Conservation (phyloP, 1,139 yeast genomes). For the Candida pseudocylindracea region DNA sequence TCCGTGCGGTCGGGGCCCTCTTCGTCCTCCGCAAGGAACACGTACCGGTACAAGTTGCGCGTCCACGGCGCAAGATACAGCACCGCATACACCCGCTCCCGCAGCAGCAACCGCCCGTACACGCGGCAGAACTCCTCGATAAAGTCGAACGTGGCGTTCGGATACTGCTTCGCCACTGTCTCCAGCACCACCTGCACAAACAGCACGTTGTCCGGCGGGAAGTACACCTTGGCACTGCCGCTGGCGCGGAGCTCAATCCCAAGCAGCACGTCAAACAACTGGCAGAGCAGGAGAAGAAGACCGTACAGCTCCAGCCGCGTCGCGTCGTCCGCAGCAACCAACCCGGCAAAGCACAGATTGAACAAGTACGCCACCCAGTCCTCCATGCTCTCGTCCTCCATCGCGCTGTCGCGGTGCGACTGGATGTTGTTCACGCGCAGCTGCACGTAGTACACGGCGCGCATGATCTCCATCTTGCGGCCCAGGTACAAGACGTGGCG, state of each 20-base stretch:
- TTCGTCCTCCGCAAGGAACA: slow-evolving; percentile 26
- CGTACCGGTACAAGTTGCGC: slow-evolving; percentile 32
- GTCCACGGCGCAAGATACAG: slow-evolving; percentile 44
- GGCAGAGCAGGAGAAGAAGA: too few relatives aligned
- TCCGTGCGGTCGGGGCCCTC: too few relatives aligned
- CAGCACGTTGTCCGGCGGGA: too few relatives aligned
- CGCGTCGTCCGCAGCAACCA: slow-evolving; percentile 33
- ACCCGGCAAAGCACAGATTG: slow-evolving; percentile 45
- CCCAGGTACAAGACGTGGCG: slow-evolving; percentile 31
- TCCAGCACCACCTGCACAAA: too few relatives aligned
- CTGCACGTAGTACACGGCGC: slow-evolving; percentile 38
- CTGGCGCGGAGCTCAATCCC: too few relatives aligned
- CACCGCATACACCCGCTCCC: slow-evolving; percentile 13
- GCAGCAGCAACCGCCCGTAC: too few relatives aligned
- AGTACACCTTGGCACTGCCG: too few relatives aligned
- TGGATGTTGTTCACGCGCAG: too few relatives aligned
- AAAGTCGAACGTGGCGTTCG: too few relatives aligned
- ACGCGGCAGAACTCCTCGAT: too few relatives aligned
- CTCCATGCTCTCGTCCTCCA: slow-evolving; percentile 8
- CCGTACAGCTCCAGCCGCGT: slow-evolving; percentile 17
- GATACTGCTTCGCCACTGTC: too few relatives aligned
- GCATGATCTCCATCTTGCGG: slow-evolving; percentile 44
- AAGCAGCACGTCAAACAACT: too few relatives aligned
- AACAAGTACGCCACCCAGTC: slow-evolving; percentile 36
- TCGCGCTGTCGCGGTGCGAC: slow-evolving; percentile 24